Conservation (phyloP, 306 rosid species). For the Prunus persica region Prunus_persica_NCBIv2 NC_034010.1:22049501-22050000, state of each 20-base stretch:
- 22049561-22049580: slow-evolving; percentile 44
- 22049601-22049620: slow-evolving; percentile 33
- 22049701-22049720: slow-evolving; percentile 64
- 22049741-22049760: slow-evolving; percentile 67
- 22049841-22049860: background rate
- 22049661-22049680: slow-evolving; percentile 54
- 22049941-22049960: slow-evolving; percentile 39
- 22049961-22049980: slow-evolving; percentile 40
- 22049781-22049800: background rate
- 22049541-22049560: slow-evolving; percentile 48
- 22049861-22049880: slow-evolving; percentile 7
- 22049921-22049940: slow-evolving; percentile 39
- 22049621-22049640: slow-evolving; percentile 22
- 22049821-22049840: too few relatives aligned
- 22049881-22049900: slow-evolving; percentile 22
- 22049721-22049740: slow-evolving; percentile 68
- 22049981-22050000: slow-evolving; percentile 41
- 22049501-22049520: slow-evolving; percentile 53
- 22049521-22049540: slow-evolving; percentile 69
- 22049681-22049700: slow-evolving; percentile 77
- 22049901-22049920: slow-evolving; percentile 37
- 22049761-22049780: slow-evolving; percentile 32
- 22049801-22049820: background rate
- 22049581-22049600: slow-evolving; percentile 52
- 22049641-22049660: slow-evolving; percentile 56